Conservation (phyloP, 805 yeast species). For the Naumovozyma castellii region DNA sequence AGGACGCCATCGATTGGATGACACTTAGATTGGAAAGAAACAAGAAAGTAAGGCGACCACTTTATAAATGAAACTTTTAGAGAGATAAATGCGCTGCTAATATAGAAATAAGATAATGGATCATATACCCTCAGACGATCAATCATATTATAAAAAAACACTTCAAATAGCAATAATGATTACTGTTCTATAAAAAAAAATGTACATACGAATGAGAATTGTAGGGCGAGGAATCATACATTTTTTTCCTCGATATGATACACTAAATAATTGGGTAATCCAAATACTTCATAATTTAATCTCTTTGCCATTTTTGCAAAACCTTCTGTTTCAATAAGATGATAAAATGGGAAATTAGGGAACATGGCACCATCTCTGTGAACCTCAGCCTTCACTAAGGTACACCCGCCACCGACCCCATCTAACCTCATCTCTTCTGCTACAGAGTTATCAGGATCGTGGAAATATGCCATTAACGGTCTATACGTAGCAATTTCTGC, state of each 20-base stretch:
- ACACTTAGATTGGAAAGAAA: conserved; percentile 52
- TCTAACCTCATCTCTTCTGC: conserved; percentile 74
- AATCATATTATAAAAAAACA: no score
- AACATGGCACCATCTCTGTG: conserved; percentile 99
- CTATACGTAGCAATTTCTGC: conserved; percentile 88
- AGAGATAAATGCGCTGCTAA: no score
- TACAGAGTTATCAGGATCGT: conserved; percentile 53
- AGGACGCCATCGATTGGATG: conserved; percentile 86
- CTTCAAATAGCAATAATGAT: no score
- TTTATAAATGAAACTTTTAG: conserved; percentile 20
- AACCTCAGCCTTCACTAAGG: conserved; percentile 92
- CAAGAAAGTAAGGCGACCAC: conserved; percentile 33
- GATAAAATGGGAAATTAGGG: conserved; percentile 96
- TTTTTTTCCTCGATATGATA: conserved; percentile 75
- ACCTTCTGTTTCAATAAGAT: conserved; percentile 94
- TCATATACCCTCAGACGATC: no score
- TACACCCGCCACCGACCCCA: conserved; percentile 98
- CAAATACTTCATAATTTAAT: conserved; percentile 81
- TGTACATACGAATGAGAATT: no score
- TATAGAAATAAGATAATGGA: no score
- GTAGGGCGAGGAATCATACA: no score
- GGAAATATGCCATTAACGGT: conserved; percentile 85
- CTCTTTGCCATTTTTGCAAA: conserved; percentile 97
- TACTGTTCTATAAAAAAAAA: no score
- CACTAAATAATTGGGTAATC: conserved; percentile 89